Conservation (phyloP, 2,329 filamentous ascomycete genomes). For the Canariomyces notabilis region DNA sequence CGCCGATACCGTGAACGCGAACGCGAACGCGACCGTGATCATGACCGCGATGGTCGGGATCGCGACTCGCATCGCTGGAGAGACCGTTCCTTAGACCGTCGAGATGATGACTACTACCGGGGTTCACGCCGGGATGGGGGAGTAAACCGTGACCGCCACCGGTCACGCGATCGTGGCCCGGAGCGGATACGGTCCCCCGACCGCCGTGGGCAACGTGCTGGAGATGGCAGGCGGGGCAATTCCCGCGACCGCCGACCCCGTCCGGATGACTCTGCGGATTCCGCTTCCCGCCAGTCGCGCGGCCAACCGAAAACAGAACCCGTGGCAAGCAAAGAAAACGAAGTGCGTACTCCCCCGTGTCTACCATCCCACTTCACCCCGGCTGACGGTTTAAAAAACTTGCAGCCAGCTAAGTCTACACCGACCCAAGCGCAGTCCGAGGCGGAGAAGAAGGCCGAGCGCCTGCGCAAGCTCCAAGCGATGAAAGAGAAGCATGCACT, state of each 20-base stretch:
- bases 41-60: slow-evolving; percentile 35
- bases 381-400: slow-evolving; percentile 16
- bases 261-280: slow-evolving; percentile 68
- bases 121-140: slow-evolving; percentile 52
- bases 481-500: slow-evolving; percentile 90
- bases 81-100: slow-evolving; percentile 64
- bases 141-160: slow-evolving; percentile 53
- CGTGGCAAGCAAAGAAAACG: slow-evolving; percentile 45
- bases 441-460: slow-evolving; percentile 72
- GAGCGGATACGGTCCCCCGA: slow-evolving; percentile 56
- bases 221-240: slow-evolving; percentile 68
- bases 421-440: slow-evolving; percentile 54
- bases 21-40: slow-evolving; percentile 41
- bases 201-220: slow-evolving; percentile 55
- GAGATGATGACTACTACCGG: slow-evolving; percentile 61
- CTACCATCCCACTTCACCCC: slow-evolving; percentile 20
- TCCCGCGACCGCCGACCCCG: slow-evolving; percentile 63
- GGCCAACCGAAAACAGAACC: slow-evolving; percentile 39
- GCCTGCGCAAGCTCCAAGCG: slow-evolving; percentile 75
- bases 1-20: slow-evolving; percentile 50
- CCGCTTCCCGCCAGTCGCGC: slow-evolving; percentile 48
- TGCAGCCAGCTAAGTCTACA: slow-evolving; percentile 51
- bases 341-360: slow-evolving; percentile 44
- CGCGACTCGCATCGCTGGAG: slow-evolving; percentile 58
- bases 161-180: slow-evolving; percentile 56